These are phyloP conservation scores for Darksidea phi DNA, from an alignment of 495 filamentous ascomycete species.

Conservation along the genomic window DNA sequence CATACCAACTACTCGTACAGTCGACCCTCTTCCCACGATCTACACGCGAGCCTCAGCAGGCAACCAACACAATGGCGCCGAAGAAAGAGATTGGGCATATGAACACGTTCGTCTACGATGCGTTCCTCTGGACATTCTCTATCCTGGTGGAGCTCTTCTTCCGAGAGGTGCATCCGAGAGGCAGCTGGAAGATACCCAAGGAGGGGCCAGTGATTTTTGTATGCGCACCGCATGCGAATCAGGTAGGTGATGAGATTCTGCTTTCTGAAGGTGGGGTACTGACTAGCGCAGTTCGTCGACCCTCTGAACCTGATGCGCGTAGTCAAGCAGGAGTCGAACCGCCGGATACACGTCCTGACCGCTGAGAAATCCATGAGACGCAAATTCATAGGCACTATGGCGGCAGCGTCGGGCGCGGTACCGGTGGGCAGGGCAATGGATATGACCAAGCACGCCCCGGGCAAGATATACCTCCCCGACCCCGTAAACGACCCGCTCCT, in stretches of 20 bases:
- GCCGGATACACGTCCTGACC: conserved; percentile 86
- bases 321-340: conserved; percentile 76
- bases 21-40: background rate
- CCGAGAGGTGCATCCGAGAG: conserved; percentile 91
- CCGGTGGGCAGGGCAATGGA: conserved; percentile 90
- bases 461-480: conserved; percentile 88
- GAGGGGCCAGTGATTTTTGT: conserved; percentile 91
- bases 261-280: too few relatives aligned
- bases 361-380: conserved; percentile 89
- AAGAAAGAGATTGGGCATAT: conserved; percentile 31
- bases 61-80: conserved; percentile 9
- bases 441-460: conserved; percentile 71
- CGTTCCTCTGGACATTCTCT: conserved; percentile 77
- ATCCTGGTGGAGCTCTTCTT: conserved; percentile 93
- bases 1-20: background rate
- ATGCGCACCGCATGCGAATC: conserved; percentile 97
- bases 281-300: conserved; percentile 73
- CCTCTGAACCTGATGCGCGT: conserved; percentile 90
- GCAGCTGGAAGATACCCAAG: conserved; percentile 87
- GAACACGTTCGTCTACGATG: conserved; percentile 59
- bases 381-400: conserved; percentile 80
- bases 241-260: conserved; percentile 65
- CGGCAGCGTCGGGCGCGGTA: conserved; percentile 76
- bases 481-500: conserved; percentile 80
- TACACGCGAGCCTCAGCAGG: background rate